Evolutionary conservation across 1,139 yeast species (phyloP), one percentile per base, ranked within the genome.

Genomic region (Sugiyamaella paludigena): DNA sequence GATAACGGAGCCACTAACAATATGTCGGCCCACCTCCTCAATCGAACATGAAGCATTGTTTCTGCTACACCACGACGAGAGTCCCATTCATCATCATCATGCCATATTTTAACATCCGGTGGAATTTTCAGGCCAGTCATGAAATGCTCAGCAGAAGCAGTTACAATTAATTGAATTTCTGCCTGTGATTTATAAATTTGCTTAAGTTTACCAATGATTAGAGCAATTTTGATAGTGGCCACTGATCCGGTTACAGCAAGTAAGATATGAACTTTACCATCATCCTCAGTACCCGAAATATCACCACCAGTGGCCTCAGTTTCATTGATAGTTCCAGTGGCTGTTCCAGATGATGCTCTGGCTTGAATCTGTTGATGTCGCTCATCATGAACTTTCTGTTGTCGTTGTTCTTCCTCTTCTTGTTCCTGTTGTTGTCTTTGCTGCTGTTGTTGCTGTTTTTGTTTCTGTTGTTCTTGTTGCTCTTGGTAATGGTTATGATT

Each of bases 191-290:
- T 44, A 43, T 61, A 61, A 5, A 58, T 48, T 31, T 57, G 56
- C 30, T 51, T 46, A 31, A 61, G 55, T 40, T 57, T 58, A n/a
- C 50, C 56, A 36, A 61, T 59, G 26, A 61, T 61, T 10, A 53
- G 49, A 1, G 56, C 55, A 31, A 92, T 84, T 64, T 92, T 92
- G 52, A 91, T 88, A 2, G 98, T 87, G 5, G 98, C 98, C 5
- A 92, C 97, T 1, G 96, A 86, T 0, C 98, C 99, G 1, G 98
- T 88, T 32, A 95, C 95, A 15, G 95, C 98, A 38, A 92, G 73
- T 49, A 92, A 73, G 36, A 92, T 83, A 67, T 92, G 98, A 50
- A 87, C 76, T 63, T 89, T 89, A 35, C 83, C 54, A 31, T 47
- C 48, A 15, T 54, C 57, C 34, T 42, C 48, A 16, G 37, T 36